These are phyloP conservation scores for Herpetospermum pedunculosum DNA, from an alignment of 306 rosid genomes.

Conservation along the genomic window DNA sequence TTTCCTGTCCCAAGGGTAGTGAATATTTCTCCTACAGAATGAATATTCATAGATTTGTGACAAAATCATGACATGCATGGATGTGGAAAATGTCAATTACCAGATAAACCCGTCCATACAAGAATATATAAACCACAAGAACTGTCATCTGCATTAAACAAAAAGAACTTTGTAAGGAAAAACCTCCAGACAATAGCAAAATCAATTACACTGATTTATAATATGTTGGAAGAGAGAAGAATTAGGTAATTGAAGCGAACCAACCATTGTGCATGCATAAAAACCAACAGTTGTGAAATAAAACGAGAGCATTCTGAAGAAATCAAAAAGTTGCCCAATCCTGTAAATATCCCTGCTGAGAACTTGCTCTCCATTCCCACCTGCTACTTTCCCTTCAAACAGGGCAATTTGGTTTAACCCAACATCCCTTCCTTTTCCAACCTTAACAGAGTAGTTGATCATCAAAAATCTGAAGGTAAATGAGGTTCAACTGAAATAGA, in stretches of 20 bases:
- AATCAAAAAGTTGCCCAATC: conserved; percentile 86
- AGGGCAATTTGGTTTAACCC: conserved; percentile 98
- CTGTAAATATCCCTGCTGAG: conserved; percentile 94
- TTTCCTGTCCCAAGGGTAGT: background rate
- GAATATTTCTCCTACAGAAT: background rate
- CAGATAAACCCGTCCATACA: conserved; percentile 90
- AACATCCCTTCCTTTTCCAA: conserved; percentile 99
- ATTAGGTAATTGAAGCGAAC: background rate
- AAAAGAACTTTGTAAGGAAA: conserved; percentile 3
- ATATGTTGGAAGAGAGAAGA: background rate
- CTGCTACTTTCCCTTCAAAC: conserved; percentile 98
- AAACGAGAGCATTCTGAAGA: conserved; percentile 95
- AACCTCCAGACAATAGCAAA: conserved; percentile 3
- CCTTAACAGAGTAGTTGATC: conserved; percentile 36
- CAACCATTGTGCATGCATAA: conserved; percentile 93
- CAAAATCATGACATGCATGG: background rate
- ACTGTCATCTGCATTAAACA: conserved; percentile 80
- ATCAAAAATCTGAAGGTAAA: conserved; percentile 16
- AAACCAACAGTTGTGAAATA: conserved; percentile 89
- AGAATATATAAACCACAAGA: conserved; percentile 75
- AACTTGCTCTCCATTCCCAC: conserved; percentile 98
- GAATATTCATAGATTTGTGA: background rate
- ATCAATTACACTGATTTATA: background rate
- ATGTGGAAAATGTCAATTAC: conserved; percentile 27
- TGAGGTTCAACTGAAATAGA: conserved; percentile 10